Base-by-base conservation (phyloP, 352 stramenopile species). In the Phytophthora pluvialis region DNA sequence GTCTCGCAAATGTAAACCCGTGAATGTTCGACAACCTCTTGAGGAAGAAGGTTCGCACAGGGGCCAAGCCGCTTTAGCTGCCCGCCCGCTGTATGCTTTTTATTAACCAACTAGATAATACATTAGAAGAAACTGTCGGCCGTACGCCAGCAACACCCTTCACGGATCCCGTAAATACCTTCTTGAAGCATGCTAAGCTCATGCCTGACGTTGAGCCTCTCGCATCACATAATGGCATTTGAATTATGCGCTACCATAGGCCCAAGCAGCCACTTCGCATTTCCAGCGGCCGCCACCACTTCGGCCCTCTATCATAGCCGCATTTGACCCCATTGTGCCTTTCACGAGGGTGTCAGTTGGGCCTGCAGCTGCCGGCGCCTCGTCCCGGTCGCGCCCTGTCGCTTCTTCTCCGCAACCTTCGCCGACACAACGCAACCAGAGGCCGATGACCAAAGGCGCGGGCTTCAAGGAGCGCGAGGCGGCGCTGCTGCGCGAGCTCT, bases 381-480 rank as follows among this genome's bases (percentile, higher is more conserved):
- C 28, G 67, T 74, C 67, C 48, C 67, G 31, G n/a, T 66, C 29
- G 55, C 46, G 36, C 26, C 67, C 49, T 50, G 61, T 74, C 67
- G 60, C 67, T 65, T 54, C 45, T 69, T 72, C 49, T 50, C 33
- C 18, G 15, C 11, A 18, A 50, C 36, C 50, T 32, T 57, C 35
- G 48, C 31, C 10, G 10, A 5, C 39, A 46, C 39, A 60, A 55
- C n/a, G 11, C 18, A 25, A 60, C 5, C 44, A 28, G 21, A 32
- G 28, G 32, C 16, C 31, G 13, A 74, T 75, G 62, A 47, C 40
- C 15, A 42, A 65, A 43, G 44, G 46, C 42, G 29, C 47, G 25
- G 67, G 51, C 59, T 93, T 90, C 55, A 86, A 93, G 59, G 85
- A 91, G 60, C 81, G 81, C 40, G 86, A 94, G 63, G 60, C 75